A percentile compares a stretch with the other conserved stretches of the same genome.
Evolutionary conservation across 768 basidiomycete genomes (phyloP).

Genomic region (Suillus subalutaceus): DNA sequence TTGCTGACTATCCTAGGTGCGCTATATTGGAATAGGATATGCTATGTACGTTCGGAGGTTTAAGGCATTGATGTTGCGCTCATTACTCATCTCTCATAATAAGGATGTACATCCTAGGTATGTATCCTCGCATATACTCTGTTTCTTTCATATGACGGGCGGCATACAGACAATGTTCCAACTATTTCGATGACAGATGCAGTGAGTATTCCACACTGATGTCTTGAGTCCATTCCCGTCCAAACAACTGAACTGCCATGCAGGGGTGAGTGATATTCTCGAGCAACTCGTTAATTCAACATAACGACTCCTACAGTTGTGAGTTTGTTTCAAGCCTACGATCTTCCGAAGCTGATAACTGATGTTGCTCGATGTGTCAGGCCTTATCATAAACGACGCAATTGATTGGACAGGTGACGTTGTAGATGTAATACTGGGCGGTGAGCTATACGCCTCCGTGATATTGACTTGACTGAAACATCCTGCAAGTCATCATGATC

Average conservation of each 20-base stretch:
- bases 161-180: background rate
- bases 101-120: fast-evolving
- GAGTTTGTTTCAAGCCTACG: background rate
- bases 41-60: background rate
- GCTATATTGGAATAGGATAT: background rate
- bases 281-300: background rate
- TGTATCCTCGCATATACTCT: background rate
- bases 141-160: background rate
- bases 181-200: background rate
- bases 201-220: background rate
- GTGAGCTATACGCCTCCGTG: background rate
- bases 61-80: background rate
- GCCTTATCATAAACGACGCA: background rate
- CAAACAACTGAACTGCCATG: background rate
- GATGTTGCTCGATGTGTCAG: background rate
- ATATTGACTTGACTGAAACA: background rate
- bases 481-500: background rate
- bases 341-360: background rate
- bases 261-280: background rate
- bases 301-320: background rate
- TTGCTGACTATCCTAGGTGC: background rate
- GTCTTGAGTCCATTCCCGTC: background rate
- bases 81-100: background rate
- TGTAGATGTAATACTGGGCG: background rate
- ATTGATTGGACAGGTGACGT: background rate